Evolutionary conservation across 345 rosid species (phyloP).

Genomic region (Hypericum androsaemum): DNA sequence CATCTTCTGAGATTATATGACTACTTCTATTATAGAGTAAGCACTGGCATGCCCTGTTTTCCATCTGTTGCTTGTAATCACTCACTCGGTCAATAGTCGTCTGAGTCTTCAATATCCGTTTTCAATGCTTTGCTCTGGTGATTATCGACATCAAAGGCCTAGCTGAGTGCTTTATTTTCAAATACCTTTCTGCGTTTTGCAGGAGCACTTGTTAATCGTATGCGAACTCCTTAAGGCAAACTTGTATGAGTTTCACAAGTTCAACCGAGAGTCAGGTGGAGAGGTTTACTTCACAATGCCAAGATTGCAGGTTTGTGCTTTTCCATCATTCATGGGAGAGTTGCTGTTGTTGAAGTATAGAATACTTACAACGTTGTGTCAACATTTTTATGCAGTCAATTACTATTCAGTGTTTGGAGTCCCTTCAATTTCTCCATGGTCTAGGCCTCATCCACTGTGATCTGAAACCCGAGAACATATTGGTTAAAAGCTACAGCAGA

Average conservation of each 20-base stretch:
- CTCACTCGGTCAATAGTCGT: too few species aligned
- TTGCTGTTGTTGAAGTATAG: background rate
- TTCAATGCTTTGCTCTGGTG: too few species aligned
- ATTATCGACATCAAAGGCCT: too few species aligned
- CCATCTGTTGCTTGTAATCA: too few species aligned
- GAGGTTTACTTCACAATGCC: constrained; percentile 99
- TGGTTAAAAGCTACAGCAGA: constrained; percentile 96
- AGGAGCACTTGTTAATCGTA: constrained; percentile 98
- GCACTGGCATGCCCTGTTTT: constrained; percentile 10
- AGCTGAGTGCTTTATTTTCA: too few species aligned
- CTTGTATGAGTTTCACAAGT: constrained; percentile 93
- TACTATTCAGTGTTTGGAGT: constrained; percentile 91
- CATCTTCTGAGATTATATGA: constrained; percentile 95
- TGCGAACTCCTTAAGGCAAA: constrained; percentile 99
- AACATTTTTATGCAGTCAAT: constrained; percentile 62
- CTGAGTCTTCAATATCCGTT: too few species aligned
- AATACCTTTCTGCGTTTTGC: constrained; percentile 14
- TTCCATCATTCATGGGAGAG: constrained; percentile 13
- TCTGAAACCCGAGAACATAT: constrained; percentile 87
- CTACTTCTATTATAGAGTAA: constrained; percentile 92
- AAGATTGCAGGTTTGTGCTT: constrained; percentile 71
- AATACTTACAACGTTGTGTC: constrained; percentile 18
- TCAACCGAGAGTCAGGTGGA: constrained; percentile 95
- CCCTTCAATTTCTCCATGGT: constrained; percentile 86
- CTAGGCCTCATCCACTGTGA: constrained; percentile 98